Evolutionary conservation across 129 eudicot genomes (phyloP).

Genomic region (Chrysanthemum makinoi): DNA sequence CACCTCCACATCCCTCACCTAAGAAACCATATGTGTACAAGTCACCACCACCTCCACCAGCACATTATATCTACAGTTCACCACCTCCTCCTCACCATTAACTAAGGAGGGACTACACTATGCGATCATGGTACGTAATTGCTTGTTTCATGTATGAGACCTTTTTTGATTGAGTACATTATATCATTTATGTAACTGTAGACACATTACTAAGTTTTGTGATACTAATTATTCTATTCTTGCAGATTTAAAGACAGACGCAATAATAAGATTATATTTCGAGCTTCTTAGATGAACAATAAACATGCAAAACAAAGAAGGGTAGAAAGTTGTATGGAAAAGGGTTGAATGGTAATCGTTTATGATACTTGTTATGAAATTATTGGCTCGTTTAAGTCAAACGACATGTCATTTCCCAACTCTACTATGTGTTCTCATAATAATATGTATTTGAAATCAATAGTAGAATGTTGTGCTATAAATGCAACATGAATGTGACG

Average conservation of each 20-base stretch:
- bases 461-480: no score
- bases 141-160: constrained; percentile 7
- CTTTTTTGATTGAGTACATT: no score
- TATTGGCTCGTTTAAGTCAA: no score
- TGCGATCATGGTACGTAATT: neutral
- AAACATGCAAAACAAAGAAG: neutral
- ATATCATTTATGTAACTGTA: neutral
- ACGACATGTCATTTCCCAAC: no score
- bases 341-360: neutral
- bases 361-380: neutral
- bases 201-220: neutral
- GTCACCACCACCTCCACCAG: constrained; percentile 33
- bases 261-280: neutral
- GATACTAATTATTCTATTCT: neutral
- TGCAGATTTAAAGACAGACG: neutral
- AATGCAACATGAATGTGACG: no score
- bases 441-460: no score
- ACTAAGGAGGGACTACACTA: neutral
- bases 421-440: no score
- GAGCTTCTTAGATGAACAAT: neutral
- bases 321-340: constrained; percentile 9
- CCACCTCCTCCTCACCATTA: constrained; percentile 42
- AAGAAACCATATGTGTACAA: no score
- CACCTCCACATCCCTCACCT: constrained; percentile 35
- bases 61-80: constrained; percentile 30